These are phyloP conservation scores for Verbascum thapsus DNA, from an alignment of 257 asterid genomes.

Conservation along the genomic window DNA sequence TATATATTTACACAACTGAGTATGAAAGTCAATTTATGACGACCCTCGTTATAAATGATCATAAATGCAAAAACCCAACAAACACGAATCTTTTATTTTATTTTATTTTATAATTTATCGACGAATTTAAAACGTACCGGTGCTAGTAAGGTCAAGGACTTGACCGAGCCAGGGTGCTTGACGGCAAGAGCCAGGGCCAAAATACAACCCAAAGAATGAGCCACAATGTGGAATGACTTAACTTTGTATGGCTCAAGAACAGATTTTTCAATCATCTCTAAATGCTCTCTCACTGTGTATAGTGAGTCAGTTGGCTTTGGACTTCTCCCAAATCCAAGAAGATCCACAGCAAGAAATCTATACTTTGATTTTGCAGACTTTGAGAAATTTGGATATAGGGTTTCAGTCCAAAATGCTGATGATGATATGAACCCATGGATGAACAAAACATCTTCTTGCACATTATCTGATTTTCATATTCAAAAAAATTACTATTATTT, in stretches of 20 bases:
- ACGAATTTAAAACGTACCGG: conserved; percentile 68
- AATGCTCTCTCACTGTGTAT: conserved; percentile 78
- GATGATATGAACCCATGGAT: conserved; percentile 95
- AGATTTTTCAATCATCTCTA: conserved; percentile 89
- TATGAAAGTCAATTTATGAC: too few species aligned
- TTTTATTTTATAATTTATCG: neutral
- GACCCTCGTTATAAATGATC: neutral
- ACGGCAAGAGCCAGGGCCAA: conserved; percentile 90
- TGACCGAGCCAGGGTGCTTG: conserved; percentile 58
- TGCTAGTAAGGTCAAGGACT: conserved; percentile 83
- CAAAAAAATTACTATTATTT: too few species aligned
- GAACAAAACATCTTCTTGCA: conserved; percentile 78
- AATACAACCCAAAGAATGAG: conserved; percentile 92
- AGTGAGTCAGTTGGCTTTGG: conserved; percentile 87
- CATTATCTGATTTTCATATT: conserved; percentile 42
- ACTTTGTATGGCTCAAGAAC: conserved; percentile 71
- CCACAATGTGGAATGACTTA: conserved; percentile 88
- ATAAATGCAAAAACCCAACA: neutral
- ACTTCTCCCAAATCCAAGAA: conserved; percentile 90
- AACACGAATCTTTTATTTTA: neutral
- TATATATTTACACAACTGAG: too few species aligned
- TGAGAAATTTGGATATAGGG: conserved; percentile 81
- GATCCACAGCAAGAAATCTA: conserved; percentile 82
- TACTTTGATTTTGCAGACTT: conserved; percentile 65
- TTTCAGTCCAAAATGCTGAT: conserved; percentile 92